Evolutionary conservation across 768 basidiomycete species (phyloP).

Genomic region (Psilocybe subaeruginosa): DNA sequence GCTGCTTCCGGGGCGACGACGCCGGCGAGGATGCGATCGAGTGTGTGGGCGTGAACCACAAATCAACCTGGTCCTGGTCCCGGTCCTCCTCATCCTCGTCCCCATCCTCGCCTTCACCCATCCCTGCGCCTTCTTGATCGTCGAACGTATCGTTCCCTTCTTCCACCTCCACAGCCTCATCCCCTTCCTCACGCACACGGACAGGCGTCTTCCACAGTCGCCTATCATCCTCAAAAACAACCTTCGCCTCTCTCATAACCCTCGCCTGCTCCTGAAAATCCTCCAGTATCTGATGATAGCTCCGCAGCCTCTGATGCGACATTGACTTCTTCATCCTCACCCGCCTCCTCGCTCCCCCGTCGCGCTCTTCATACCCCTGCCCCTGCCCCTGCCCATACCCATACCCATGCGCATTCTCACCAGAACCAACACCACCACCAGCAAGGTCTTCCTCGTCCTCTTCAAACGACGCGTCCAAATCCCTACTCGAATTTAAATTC

Average conservation of each 20-base stretch:
- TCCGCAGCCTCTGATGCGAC: constrained; percentile 54
- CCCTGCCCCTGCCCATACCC: background rate
- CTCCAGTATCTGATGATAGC: constrained; percentile 68
- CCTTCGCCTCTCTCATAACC: constrained; percentile 8
- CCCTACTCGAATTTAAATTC: constrained; percentile 30
- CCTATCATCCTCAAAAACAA: background rate
- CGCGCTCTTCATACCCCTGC: constrained; percentile 15
- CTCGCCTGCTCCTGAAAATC: constrained; percentile 52
- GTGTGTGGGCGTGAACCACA: constrained; percentile 19
- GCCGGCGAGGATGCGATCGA: constrained; percentile 24
- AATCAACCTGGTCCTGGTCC: constrained; percentile 15
- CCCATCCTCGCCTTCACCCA: background rate
- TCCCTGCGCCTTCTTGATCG: background rate
- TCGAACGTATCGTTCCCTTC: background rate
- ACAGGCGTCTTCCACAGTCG: too few species aligned
- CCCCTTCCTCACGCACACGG: background rate
- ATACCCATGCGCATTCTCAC: background rate
- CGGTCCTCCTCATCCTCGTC: constrained; percentile 19
- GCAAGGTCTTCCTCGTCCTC: constrained; percentile 7
- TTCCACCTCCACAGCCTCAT: background rate
- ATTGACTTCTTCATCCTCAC: constrained; percentile 20
- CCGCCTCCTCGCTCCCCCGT: constrained; percentile 30
- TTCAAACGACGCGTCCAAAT: constrained; percentile 17
- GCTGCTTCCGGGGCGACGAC: constrained; percentile 25
- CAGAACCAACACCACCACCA: background rate